phyloP scores from a whole-genome alignment of 2,329 filamentous ascomycete species.

The Amesomyces nigricolor region DNA sequence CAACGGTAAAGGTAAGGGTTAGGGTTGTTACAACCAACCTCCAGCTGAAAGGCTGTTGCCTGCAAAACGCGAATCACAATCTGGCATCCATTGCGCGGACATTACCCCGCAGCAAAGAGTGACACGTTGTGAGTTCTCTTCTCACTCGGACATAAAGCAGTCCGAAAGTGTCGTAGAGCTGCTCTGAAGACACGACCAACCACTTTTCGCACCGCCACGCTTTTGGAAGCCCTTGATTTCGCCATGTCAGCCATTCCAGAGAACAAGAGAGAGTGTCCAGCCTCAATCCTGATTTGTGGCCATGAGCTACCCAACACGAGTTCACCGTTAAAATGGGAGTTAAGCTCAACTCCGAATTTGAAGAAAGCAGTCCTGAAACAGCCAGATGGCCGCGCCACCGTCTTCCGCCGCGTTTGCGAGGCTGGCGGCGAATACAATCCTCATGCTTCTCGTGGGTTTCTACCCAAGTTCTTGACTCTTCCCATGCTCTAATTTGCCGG shows the following conservation, averaged over 20 bases:
- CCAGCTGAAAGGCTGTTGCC: neutral
- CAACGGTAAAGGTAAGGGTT: neutral
- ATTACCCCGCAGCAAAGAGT: neutral
- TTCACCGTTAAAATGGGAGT: neutral
- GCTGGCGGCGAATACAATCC: too few species aligned
- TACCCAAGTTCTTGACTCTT: neutral
- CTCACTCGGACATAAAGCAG: neutral
- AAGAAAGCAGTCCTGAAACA: neutral
- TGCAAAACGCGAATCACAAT: too few species aligned
- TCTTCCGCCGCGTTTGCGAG: neutral
- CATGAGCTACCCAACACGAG: neutral
- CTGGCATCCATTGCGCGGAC: neutral
- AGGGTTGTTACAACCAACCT: neutral
- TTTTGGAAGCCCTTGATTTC: too few species aligned
- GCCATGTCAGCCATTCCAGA: neutral
- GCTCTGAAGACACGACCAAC: neutral
- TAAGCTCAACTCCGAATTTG: neutral
- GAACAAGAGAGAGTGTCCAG: too few species aligned
- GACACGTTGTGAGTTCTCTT: constrained; percentile 2
- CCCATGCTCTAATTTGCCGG: neutral
- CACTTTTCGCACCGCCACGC: neutral
- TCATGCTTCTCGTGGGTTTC: neutral
- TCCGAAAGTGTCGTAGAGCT: neutral
- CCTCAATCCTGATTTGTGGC: neutral
- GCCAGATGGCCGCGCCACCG: neutral